Conservation (phyloP, 768 basidiomycete species). For the Xerocomellus intermedius region DNA sequence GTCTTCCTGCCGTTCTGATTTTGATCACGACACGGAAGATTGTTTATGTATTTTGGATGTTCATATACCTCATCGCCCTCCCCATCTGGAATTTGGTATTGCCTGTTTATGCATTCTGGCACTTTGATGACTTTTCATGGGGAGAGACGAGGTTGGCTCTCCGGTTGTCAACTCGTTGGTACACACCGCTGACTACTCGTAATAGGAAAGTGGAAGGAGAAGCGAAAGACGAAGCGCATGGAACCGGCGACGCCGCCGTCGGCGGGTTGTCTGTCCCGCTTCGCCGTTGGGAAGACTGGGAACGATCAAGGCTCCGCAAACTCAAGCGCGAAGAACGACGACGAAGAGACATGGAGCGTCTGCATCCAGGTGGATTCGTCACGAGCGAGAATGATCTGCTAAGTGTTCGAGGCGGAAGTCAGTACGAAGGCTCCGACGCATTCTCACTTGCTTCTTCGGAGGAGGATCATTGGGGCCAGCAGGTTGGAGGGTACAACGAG, state of each 20-base stretch:
- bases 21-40: conserved; percentile 92
- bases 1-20: conserved; percentile 90
- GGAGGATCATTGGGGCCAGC: conserved; percentile 93
- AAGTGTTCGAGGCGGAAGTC: conserved; percentile 52
- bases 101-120: conserved; percentile 97
- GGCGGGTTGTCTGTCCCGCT: conserved; percentile 73
- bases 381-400: conserved; percentile 63
- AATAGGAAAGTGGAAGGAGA: conserved; percentile 94
- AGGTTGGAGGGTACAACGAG: conserved; percentile 96
- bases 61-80: conserved; percentile 87
- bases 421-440: conserved; percentile 80
- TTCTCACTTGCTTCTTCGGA: conserved; percentile 82
- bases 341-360: conserved; percentile 75
- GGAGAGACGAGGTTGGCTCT: conserved; percentile 86
- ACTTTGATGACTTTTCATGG: conserved; percentile 99
- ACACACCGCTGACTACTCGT: conserved; percentile 10
- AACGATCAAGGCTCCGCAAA: conserved; percentile 90
- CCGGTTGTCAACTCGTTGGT: background rate
- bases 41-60: conserved; percentile 97
- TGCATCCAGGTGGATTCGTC: conserved; percentile 66
- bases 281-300: conserved; percentile 99
- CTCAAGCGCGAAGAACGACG: conserved; percentile 82
- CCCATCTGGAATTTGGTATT: conserved; percentile 96
- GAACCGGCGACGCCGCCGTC: conserved; percentile 52
- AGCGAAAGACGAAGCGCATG: conserved; percentile 75